Percentiles rank a stretch among this genome's conserved stretches.
Evolutionary conservation across 352 stramenopile genomes (phyloP).

Genomic region (Pythium vanterpoolii): DNA sequence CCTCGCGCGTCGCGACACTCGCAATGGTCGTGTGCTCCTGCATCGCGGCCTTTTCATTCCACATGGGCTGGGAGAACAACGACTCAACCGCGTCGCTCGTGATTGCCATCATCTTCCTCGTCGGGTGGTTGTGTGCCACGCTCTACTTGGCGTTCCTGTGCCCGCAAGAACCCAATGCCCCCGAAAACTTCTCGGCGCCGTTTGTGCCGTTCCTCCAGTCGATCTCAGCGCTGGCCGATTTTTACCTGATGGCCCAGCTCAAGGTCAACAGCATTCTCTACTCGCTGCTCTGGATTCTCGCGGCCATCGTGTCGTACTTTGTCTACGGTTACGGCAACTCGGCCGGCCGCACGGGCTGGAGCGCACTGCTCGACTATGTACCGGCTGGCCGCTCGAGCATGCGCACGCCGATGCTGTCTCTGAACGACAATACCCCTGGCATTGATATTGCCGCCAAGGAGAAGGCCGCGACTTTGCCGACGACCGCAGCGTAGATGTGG

Average conservation of each 20-base stretch:
- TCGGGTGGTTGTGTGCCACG: slow-evolving; percentile 26
- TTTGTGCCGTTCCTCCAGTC: slow-evolving; percentile 66
- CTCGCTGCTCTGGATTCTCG: slow-evolving; percentile 49
- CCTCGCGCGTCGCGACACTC: background rate
- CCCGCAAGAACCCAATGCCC: slow-evolving; percentile 41
- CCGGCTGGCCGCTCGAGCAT: slow-evolving; percentile 27
- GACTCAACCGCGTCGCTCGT: slow-evolving; percentile 30
- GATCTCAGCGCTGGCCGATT: slow-evolving; percentile 60
- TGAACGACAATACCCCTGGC: slow-evolving; percentile 40
- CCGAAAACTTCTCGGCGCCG: slow-evolving; percentile 51
- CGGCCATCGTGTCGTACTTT: slow-evolving; percentile 70
- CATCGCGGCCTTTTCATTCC: slow-evolving; percentile 58
- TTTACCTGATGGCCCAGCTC: slow-evolving; percentile 68
- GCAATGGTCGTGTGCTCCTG: slow-evolving; percentile 33
- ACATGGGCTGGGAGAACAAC: slow-evolving; percentile 65
- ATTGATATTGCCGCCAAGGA: slow-evolving; percentile 34
- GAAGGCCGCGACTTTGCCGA: slow-evolving; percentile 18
- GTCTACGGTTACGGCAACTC: slow-evolving; percentile 71
- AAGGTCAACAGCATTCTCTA: slow-evolving; percentile 46
- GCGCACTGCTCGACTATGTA: slow-evolving; percentile 43
- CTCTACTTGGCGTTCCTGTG: slow-evolving; percentile 57
- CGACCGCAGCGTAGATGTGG: background rate
- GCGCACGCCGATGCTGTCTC: slow-evolving; percentile 52
- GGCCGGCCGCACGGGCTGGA: slow-evolving; percentile 60
- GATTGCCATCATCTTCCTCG: slow-evolving; percentile 48